These are phyloP conservation scores for Teunomyces panamensis DNA, from an alignment of 805 yeast species.

Conservation along the genomic window DNA sequence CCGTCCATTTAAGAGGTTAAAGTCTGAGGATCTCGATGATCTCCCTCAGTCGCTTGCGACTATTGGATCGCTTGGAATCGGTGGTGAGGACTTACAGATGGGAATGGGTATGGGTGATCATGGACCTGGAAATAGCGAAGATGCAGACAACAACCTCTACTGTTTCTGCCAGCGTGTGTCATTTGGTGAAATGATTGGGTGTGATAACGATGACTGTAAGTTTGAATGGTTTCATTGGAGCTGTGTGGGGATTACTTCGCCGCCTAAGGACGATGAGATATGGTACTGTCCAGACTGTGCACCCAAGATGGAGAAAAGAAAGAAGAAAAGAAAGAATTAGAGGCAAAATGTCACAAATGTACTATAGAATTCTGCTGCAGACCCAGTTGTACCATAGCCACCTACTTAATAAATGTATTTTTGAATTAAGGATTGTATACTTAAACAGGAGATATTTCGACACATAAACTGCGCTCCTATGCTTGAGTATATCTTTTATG, in stretches of 20 bases:
- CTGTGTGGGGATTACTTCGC: constrained; percentile 85
- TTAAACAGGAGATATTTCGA: no score
- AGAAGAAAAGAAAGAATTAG: constrained; percentile 35
- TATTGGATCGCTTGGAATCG: neutral
- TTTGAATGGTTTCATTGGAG: constrained; percentile 96
- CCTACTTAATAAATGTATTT: neutral
- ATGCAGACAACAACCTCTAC: constrained; percentile 48
- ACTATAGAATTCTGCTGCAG: neutral
- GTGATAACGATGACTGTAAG: constrained; percentile 87
- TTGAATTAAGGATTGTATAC: no score
- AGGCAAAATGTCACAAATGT: neutral
- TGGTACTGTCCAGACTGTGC: constrained; percentile 94
- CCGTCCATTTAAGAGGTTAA: constrained; percentile 10
- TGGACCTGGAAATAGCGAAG: constrained; percentile 35
- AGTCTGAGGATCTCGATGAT: constrained; percentile 14
- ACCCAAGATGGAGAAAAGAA: constrained; percentile 44
- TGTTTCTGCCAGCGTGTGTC: constrained; percentile 94
- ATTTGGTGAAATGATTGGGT: constrained; percentile 94
- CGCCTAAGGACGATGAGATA: constrained; percentile 74
- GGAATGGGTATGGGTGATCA: constrained; percentile 7
- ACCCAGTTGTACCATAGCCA: neutral
- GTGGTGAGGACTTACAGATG: neutral
- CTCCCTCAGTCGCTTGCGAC: constrained; percentile 3
- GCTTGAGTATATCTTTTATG: no score
- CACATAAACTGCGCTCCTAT: no score